A percentile compares a stretch with the other conserved stretches of the same genome.
These are phyloP conservation scores for Pseudozyma hubeiensis DNA, from an alignment of 1,284 basidiomycete species.

Conservation along the genomic window DNA sequence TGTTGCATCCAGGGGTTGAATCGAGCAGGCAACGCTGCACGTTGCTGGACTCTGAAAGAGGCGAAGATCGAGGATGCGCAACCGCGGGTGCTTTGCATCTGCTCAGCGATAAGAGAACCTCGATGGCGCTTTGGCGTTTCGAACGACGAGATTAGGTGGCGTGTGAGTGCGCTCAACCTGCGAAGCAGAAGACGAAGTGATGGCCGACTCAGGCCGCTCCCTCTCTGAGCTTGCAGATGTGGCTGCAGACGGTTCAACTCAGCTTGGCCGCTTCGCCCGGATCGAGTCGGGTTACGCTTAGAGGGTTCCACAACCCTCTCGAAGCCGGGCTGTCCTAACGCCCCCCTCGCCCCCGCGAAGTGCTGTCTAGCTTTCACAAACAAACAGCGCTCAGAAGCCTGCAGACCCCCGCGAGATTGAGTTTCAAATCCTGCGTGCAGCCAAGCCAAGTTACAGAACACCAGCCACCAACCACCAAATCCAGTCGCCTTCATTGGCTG, in stretches of 20 bases:
- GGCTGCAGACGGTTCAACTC: background rate
- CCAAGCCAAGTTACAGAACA: background rate
- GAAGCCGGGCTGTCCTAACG: constrained; percentile 1
- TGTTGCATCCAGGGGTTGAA: no score
- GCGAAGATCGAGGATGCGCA: constrained; percentile 6
- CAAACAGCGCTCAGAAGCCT: constrained; percentile 2
- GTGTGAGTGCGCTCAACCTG: background rate
- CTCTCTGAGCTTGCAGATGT: background rate
- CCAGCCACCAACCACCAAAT: constrained; percentile 22
- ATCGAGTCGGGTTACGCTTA: constrained; percentile 26
- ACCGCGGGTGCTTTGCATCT: background rate
- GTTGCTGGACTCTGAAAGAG: no score
- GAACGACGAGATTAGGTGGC: constrained; percentile 1
- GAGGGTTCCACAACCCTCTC: constrained; percentile 12
- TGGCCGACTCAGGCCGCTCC: constrained; percentile 7
- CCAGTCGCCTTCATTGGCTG: constrained; percentile 20
- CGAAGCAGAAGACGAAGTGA: no score
- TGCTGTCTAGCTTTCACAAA: background rate
- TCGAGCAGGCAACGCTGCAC: no score
- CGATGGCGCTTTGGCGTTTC: no score
- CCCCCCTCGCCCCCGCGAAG: background rate
- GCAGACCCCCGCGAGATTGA: constrained; percentile 9
- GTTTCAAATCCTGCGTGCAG: constrained; percentile 20
- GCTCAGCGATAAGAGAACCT: constrained; percentile 3
- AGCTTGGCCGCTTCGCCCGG: constrained; percentile 12